Percentiles rank a stretch among this genome's conserved stretches.
phyloP scores from a whole-genome alignment of 2,329 filamentous ascomycete genomes.

The Geosmithia flava region DNA sequence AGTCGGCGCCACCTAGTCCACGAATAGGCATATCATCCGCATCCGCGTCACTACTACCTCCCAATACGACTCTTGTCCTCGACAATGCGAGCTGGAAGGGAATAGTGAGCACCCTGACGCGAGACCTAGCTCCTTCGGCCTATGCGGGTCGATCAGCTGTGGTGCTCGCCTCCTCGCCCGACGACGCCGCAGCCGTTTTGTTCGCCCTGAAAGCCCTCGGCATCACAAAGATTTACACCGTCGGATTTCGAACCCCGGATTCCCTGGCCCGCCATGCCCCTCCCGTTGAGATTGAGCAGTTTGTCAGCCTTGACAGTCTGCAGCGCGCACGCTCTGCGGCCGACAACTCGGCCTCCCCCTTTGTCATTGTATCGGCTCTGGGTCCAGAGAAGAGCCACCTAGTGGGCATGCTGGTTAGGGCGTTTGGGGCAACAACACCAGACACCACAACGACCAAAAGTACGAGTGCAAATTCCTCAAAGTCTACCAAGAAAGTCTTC shows the following conservation, averaged over 20 bases:
- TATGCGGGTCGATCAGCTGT: slow-evolving; percentile 67
- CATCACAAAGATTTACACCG: slow-evolving; percentile 71
- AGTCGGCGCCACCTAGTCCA: slow-evolving; percentile 18
- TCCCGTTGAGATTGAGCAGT: slow-evolving; percentile 68
- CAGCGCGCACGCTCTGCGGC: slow-evolving; percentile 37
- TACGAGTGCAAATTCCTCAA: background rate
- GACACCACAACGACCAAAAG: background rate
- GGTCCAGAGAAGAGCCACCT: slow-evolving; percentile 67
- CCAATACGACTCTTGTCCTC: slow-evolving; percentile 50
- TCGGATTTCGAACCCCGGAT: slow-evolving; percentile 60
- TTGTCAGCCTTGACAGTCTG: slow-evolving; percentile 59
- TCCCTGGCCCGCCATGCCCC: slow-evolving; percentile 50
- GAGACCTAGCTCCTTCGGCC: slow-evolving; percentile 72
- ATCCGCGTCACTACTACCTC: slow-evolving; percentile 19
- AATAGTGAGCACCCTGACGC: slow-evolving; percentile 67
- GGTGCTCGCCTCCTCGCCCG: slow-evolving; percentile 58
- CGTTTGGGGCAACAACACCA: slow-evolving; percentile 40
- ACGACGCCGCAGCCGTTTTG: slow-evolving; percentile 67
- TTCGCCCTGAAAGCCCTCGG: slow-evolving; percentile 67
- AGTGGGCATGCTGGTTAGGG: slow-evolving; percentile 64
- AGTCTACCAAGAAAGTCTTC: slow-evolving; percentile 51
- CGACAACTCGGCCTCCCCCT: slow-evolving; percentile 45
- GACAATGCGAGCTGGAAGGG: slow-evolving; percentile 82
- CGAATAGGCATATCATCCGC: background rate
- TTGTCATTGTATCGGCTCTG: slow-evolving; percentile 70